phyloP scores from a whole-genome alignment of 1,284 basidiomycete genomes.

The Cystobasidiaceae sp. region DNA sequence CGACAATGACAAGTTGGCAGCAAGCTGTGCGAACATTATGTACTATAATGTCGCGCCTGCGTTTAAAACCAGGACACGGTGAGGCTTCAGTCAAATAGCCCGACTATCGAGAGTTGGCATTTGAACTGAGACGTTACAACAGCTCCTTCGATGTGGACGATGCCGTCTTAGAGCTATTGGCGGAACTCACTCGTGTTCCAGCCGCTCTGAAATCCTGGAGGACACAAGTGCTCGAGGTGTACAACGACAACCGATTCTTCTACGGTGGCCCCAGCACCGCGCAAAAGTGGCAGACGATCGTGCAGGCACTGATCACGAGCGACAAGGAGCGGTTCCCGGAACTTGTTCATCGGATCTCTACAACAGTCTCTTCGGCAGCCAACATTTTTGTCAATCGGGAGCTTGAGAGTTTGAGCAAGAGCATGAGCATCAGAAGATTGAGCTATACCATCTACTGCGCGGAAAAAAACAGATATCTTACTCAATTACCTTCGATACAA shows the following conservation, averaged over 20 bases:
- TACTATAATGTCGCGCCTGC: slow-evolving; percentile 80
- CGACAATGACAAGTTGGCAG: slow-evolving; percentile 76
- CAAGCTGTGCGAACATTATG: slow-evolving; percentile 72
- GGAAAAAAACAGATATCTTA: slow-evolving; percentile 83
- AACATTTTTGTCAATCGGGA: slow-evolving; percentile 97
- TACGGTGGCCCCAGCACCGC: slow-evolving; percentile 59
- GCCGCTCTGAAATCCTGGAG: slow-evolving; percentile 81
- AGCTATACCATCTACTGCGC: slow-evolving; percentile 78
- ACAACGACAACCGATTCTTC: slow-evolving; percentile 84
- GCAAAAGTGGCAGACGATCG: slow-evolving; percentile 67
- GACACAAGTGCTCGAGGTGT: slow-evolving; percentile 67
- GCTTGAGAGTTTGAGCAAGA: slow-evolving; percentile 83
- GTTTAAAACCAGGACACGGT: slow-evolving; percentile 67
- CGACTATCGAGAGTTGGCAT: slow-evolving; percentile 48
- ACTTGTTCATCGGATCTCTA: slow-evolving; percentile 66
- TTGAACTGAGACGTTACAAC: slow-evolving; percentile 50
- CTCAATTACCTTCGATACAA: slow-evolving; percentile 84
- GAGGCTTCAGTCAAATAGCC: slow-evolving; percentile 30
- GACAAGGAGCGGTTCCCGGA: slow-evolving; percentile 85
- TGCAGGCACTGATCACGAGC: slow-evolving; percentile 72
- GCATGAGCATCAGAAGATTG: slow-evolving; percentile 78
- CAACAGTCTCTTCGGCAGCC: slow-evolving; percentile 64
- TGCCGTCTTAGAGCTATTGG: slow-evolving; percentile 61
- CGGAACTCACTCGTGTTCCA: slow-evolving; percentile 72
- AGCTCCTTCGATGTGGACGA: slow-evolving; percentile 48